Base-by-base conservation (phyloP, 148 eudicot genomes). In the Suaeda aralocaspica region DNA sequence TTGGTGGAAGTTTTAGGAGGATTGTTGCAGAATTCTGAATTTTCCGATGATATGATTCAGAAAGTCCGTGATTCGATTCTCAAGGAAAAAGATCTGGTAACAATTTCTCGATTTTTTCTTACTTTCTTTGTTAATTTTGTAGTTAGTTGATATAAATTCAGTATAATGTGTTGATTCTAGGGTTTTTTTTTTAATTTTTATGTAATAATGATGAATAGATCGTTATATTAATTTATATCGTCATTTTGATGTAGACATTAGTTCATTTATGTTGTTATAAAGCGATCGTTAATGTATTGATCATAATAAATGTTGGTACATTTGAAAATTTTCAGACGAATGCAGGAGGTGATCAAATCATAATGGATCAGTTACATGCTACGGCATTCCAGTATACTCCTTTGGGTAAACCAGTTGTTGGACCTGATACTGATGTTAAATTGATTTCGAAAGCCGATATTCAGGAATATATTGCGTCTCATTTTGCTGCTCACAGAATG, bases 301-400 rank as follows among this genome's bases (percentile, higher is more conserved):
- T 74, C 41, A 8, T 36, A 8, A 36, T 36, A 3, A 8, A 8
- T 36, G 41, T 3, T 36, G 4, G 4, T 36, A 4, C 5, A 36
- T 36, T 36, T 36, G 41, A 36, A 36, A 36, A 36, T 46, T 50
- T 70, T 36, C 64, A 87, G 92, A 82, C 71, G 49, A 79, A 39
- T 64, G 68, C 57, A 25, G 70, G 64, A 60, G 66, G 76, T 25
- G 88, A 85, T 62, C 81, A 83, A 64, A 84, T 81, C 61, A 78
- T 87, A 28, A 78, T 87, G 66, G 92, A 87, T 64, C 92, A 87
- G 33, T 75, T 87, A 61, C 92, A 87, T 72, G 84, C 92, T 29
- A 87, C 92, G 18, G 92, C 92, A 34, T 87, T 87, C 78, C 89
- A 87, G 76, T 76, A 85, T 30, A 81, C 88, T 58, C 82, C 92